These are phyloP conservation scores for Aquilaria yunnanensis DNA, from an alignment of 345 rosid species.

Conservation along the genomic window DNA sequence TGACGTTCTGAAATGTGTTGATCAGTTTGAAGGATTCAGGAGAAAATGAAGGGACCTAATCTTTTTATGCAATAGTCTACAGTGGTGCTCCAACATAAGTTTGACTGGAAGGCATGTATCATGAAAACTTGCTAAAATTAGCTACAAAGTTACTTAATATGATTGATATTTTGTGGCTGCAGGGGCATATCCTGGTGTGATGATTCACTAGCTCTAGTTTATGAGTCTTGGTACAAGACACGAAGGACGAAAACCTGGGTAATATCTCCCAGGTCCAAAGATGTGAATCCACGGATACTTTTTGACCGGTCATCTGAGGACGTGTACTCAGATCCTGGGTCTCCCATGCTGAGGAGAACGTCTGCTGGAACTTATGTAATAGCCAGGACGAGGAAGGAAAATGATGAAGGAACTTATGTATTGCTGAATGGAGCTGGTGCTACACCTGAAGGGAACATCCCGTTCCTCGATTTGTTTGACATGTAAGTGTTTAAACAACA, in stretches of 20 bases:
- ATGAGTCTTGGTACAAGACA: constrained; percentile 98
- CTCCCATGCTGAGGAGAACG: constrained; percentile 91
- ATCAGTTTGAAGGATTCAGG: too few relatives aligned
- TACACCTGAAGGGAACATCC: constrained; percentile 94
- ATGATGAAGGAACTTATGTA: constrained; percentile 53
- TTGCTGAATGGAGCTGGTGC: constrained; percentile 95
- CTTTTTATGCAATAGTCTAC: too few relatives aligned
- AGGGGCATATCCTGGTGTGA: constrained; percentile 97
- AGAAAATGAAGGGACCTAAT: too few relatives aligned
- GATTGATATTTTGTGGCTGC: constrained; percentile 18
- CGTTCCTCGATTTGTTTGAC: constrained; percentile 95
- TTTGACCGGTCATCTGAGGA: constrained; percentile 98
- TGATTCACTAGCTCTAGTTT: constrained; percentile 83
- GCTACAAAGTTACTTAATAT: constrained; percentile 1
- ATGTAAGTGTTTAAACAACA: constrained; percentile 51
- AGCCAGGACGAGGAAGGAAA: constrained; percentile 77
- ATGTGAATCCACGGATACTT: constrained; percentile 62
- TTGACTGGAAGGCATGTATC: not conserved
- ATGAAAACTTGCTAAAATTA: constrained; percentile 5
- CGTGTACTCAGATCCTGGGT: constrained; percentile 99
- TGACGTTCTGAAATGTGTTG: too few relatives aligned
- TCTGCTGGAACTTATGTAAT: constrained; percentile 69
- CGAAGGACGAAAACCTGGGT: constrained; percentile 88
- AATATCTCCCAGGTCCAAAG: constrained; percentile 68
- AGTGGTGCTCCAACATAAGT: too few relatives aligned